Base-by-base conservation (phyloP, 139 green algal genomes). In the Tetraselmis chui region DNA sequence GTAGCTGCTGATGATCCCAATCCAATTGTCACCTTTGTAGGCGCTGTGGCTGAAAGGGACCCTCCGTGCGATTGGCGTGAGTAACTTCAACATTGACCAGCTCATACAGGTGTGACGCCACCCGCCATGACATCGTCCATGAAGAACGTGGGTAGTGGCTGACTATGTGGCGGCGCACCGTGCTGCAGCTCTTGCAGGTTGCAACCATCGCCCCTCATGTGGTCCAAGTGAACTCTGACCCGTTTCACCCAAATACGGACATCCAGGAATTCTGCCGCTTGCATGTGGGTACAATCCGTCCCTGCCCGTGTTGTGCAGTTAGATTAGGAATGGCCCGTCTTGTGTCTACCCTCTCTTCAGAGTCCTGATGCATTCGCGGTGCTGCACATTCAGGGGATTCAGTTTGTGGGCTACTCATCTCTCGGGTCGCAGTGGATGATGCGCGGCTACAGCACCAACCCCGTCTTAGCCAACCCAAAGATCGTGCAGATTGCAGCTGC, bases 11-110 rank as follows among this genome's bases (percentile, higher is more conserved):
- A n/a, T n/a, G n/a, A n/a, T n/a, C n/a, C n/a, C n/a, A n/a, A n/a
- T n/a, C n/a, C n/a, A n/a, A n/a, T n/a, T n/a, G n/a, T n/a, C n/a
- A n/a, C n/a, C 26, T 28, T 2, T 5, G 77, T 2, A 28, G 29
- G 27, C 29, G 79, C 27, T 77, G 26, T 31, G 77, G 23, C 25
- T 2, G 5, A 29, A 27, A 29, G 23, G 29, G 23, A 23, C 24
- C 30, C 27, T 29, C 30, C n/a, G 79, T 2, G 87, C 27, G 83
- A 88, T 29, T 30, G 90, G 93, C 23, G 91, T 96, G 2, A 93
- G 85, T 85, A 97, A 97, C 84, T 97, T 97, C 84, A 81, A 89
- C 25, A 22, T 92, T 0, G 30, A 81, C 2, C 80, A 97, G 83
- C 81, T 97, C 45, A 18, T 67, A 67, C 11, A 67, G 45, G 45